Evolutionary conservation across 2,329 filamentous ascomycete genomes (phyloP).

Genomic region (Aureobasidium sp.): DNA sequence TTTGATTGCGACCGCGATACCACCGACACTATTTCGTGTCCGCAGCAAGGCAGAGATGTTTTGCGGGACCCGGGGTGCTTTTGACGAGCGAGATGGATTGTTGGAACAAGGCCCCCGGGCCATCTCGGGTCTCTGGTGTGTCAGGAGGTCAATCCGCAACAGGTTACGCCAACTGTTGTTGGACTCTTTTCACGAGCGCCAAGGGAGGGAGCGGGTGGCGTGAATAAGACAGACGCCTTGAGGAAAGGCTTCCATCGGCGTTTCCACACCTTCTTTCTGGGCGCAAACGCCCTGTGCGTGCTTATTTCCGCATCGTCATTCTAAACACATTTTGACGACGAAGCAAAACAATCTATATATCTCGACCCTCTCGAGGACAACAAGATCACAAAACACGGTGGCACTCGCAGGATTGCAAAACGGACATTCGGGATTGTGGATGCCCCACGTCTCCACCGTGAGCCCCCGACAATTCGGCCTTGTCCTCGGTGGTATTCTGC

Average conservation of each 20-base stretch:
- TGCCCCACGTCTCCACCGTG: constrained; percentile 4
- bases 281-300: background rate
- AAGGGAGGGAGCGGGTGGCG: background rate
- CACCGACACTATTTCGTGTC: constrained; percentile 6
- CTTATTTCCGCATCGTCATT: background rate
- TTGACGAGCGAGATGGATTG: background rate
- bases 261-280: background rate
- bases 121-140: background rate
- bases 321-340: background rate
- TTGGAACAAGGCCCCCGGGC: background rate
- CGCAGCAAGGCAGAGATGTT: background rate
- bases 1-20: constrained; percentile 10
- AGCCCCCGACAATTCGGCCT: constrained; percentile 5
- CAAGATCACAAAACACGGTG: background rate
- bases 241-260: background rate
- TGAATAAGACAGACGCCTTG: background rate
- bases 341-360: too few species aligned
- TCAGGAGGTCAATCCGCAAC: background rate
- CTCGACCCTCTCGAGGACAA: background rate
- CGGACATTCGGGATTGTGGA: background rate
- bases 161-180: background rate
- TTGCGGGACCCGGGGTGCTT: background rate
- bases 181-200: constrained; percentile 2
- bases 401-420: background rate
- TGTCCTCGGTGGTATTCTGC: constrained; percentile 5